Evolutionary conservation across 495 filamentous ascomycete genomes (phyloP).

Genomic region (Penicillium paxilli): DNA sequence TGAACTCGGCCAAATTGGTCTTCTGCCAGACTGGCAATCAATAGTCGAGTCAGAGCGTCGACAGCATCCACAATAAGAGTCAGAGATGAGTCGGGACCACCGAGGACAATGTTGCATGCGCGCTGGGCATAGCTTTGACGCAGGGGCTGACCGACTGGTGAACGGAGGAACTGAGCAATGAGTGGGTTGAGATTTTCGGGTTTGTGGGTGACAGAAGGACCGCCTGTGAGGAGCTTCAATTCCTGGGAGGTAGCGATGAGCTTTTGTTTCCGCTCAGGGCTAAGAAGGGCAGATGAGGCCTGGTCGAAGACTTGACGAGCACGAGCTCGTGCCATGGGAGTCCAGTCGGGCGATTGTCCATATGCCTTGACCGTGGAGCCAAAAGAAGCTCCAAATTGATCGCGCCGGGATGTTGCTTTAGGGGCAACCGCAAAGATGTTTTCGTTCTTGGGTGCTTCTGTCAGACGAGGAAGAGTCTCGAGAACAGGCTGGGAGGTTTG

Average conservation of each 20-base stretch:
- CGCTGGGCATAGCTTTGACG: constrained; percentile 66
- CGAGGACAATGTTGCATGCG: constrained; percentile 63
- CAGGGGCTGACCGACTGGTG: constrained; percentile 66
- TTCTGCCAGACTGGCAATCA: constrained; percentile 72
- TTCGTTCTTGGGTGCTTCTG: constrained; percentile 55
- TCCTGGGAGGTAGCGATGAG: constrained; percentile 37
- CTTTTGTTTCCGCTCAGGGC: constrained; percentile 44
- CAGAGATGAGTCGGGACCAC: constrained; percentile 64
- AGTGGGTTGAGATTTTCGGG: constrained; percentile 41
- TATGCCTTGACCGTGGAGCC: constrained; percentile 57
- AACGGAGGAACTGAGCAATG: constrained; percentile 37
- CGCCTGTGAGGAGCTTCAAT: constrained; percentile 39
- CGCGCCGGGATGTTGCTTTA: constrained; percentile 45
- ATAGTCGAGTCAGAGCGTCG: constrained; percentile 65
- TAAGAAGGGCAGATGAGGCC: constrained; percentile 42
- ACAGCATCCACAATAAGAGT: constrained; percentile 68
- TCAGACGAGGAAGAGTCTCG: constrained; percentile 49
- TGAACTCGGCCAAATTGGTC: constrained; percentile 88
- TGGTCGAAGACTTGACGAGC: constrained; percentile 42
- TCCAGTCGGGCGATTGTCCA: constrained; percentile 57
- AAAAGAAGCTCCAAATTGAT: constrained; percentile 52
- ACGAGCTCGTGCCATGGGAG: constrained; percentile 42
- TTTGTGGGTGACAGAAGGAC: constrained; percentile 28
- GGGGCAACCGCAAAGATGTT: constrained; percentile 56
- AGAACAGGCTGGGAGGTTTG: constrained; percentile 36